Base-by-base conservation (phyloP, 305 asterid species). In the Fraxinus floribunda region DNA sequence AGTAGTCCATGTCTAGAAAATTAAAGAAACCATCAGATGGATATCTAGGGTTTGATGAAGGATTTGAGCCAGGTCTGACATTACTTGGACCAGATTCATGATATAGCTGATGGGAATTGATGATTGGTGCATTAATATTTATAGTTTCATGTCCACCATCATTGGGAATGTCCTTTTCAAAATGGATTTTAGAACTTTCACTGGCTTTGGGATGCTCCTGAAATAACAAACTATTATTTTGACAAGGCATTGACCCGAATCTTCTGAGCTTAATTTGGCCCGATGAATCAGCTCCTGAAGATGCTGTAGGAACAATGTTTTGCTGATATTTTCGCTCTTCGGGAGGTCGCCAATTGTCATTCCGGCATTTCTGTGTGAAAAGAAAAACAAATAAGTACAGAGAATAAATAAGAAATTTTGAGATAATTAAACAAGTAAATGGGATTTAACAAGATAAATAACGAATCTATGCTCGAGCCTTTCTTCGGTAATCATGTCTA, bases 181-280 rank as follows among this genome's bases (percentile, higher is more conserved):
- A 4, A 2, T 3, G 72, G 68, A 72, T 22, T 72, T 80, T 68
- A 3, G 87, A 30, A 24, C 84, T 39, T 15, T 73, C 75, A 1
- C 26, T 81, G 0, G 15, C 79, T 6, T 77, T 82, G 13, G 26
- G 36, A 8, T 3, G 36, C 6, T 30, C 76, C 0, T 57, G 20
- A 60, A 5, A 39, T 11, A 10, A 79, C 22, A 82, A 75, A 5
- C 46, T 3, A 5, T 34, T 83, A 7, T 36, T 75, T 2, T 71
- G 0, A 0, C 83, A 82, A 30, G 93, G 93, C 93, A 88, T 90
- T 8, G 83, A 83, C 10, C 93, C 93, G 18, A 87, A 90, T n/a
- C 80, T 72, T 80, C 91, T 85, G 1, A 79, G 77, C 80, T 20
- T 88, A 72, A 35, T 57, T 9, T 16, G 74, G 32, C 1, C 75